phyloP scores from a whole-genome alignment of 2,329 filamentous ascomycete species.

The Didymella keratinophila region DNA sequence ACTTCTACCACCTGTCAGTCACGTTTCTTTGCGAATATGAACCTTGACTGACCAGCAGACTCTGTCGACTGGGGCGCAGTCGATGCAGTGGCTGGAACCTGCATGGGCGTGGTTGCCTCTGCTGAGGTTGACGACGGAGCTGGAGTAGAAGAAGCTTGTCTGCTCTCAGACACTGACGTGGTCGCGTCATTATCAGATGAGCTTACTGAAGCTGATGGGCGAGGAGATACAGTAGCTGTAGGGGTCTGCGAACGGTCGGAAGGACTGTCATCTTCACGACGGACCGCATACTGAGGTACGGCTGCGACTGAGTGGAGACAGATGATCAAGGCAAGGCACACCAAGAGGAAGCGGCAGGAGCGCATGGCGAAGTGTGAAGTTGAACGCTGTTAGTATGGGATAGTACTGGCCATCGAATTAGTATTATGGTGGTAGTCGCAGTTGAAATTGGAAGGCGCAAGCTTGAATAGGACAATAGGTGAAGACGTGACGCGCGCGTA shows the following conservation, averaged over 20 bases:
- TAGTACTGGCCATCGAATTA: conserved; percentile 39
- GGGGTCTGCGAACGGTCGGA: conserved; percentile 26
- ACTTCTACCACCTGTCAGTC: conserved; percentile 14
- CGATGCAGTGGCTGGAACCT: conserved; percentile 29
- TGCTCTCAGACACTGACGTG: conserved; percentile 25
- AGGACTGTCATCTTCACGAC: conserved; percentile 41
- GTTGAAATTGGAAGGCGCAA: conserved; percentile 18
- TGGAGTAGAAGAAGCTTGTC: conserved; percentile 23
- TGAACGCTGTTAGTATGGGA: conserved; percentile 20
- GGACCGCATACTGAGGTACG: conserved; percentile 34
- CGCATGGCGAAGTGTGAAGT: conserved; percentile 37
- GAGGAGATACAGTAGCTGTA: conserved; percentile 24
- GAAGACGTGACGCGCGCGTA: conserved; percentile 24
- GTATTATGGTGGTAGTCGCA: conserved; percentile 22
- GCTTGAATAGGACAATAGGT: conserved; percentile 3
- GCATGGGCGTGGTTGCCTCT: conserved; percentile 16
- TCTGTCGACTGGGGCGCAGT: conserved; percentile 29
- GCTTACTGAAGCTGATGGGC: conserved; percentile 28
- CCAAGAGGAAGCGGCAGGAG: conserved; percentile 34
- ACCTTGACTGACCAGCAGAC: conserved; percentile 30
- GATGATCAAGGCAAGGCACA: conserved; percentile 38
- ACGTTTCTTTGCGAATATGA: background rate
- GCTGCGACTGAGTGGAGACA: conserved; percentile 36
- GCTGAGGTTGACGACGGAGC: conserved; percentile 25
- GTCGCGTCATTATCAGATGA: conserved; percentile 19